Evolutionary conservation across 78 protist species (phyloP), one percentile per base, ranked within the genome.

Genomic region (Dictyostelium brefeldianum): DNA sequence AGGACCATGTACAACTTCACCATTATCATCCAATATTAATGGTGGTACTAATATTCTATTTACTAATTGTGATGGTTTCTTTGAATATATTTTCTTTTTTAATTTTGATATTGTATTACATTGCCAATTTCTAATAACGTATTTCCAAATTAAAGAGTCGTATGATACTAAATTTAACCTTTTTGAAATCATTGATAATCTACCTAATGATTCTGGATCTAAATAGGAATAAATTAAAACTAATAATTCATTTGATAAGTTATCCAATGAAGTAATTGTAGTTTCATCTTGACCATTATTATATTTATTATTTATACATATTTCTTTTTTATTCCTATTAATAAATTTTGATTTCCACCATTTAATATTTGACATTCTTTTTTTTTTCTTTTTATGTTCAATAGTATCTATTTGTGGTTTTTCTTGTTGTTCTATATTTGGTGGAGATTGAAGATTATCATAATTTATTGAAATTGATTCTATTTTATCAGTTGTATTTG

Each of bases 71-170:
- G 71, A 64, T 2, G 71, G 71, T 14, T 65, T 65, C 29, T 65
- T 65, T 14, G 73, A 22, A 65, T 65, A 65, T 12, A 29, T 65
- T 14, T 22, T 65, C 27, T 65, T 65, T 31, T 65, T 65, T 29
- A 65, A 29, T 65, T 15, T 65, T 3, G 36, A 65, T 65, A 65
- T 12, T 65, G 46, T 29, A 27, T 65, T 29, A 29, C 27, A 27
- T 65, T 65, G 73, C 73, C 73, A 65, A 25, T 65, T 65, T 65
- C 73, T 65, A 29, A 65, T 65, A 11, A 65, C 47, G 27, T 7
- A 65, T 65, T 65, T 65, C 73, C 73, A 65, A 11, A 65, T 18
- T 10, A 3, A 10, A 14, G 73, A n/a, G 0, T 65, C 73, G 27
- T 27, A 14, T 22, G 73, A 29, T 29, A 65, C 73, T 3, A 31